These are phyloP conservation scores for Cucumis sativus DNA, from an alignment of 306 rosid species.

Conservation along the genomic window DNA sequence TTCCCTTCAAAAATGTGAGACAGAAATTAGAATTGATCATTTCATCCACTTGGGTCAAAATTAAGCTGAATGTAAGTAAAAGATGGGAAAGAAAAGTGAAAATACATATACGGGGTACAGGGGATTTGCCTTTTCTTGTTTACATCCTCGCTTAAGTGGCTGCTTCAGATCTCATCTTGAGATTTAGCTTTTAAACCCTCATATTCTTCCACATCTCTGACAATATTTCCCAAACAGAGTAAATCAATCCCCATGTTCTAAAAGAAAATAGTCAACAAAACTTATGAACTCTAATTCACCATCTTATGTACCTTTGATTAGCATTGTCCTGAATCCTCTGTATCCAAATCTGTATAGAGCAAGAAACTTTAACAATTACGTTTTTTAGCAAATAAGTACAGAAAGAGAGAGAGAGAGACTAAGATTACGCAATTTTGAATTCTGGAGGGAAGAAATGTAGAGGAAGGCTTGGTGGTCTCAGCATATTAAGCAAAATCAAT, in stretches of 20 bases:
- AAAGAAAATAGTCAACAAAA: conserved; percentile 1
- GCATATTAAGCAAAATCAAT: conserved; percentile 65
- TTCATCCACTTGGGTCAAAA: background rate
- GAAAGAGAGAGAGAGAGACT: conserved; percentile 19
- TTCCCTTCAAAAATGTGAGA: background rate
- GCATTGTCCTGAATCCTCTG: conserved; percentile 52
- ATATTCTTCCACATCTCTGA: conserved; percentile 59
- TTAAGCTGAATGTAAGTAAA: background rate
- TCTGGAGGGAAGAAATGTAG: conserved; percentile 63
- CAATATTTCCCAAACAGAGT: conserved; percentile 17
- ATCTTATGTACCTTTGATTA: conserved; percentile 28
- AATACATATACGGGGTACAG: conserved; percentile 7
- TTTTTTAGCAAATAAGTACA: background rate
- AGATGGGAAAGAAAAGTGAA: background rate
- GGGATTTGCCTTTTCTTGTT: conserved; percentile 9
- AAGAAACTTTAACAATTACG: conserved; percentile 12
- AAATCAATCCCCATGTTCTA: conserved; percentile 11
- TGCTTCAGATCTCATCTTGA: conserved; percentile 49
- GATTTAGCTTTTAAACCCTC: conserved; percentile 40
- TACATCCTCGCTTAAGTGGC: conserved; percentile 42
- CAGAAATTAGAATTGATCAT: background rate
- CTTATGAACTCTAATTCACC: background rate
- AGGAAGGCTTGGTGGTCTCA: conserved; percentile 45
- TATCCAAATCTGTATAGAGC: conserved; percentile 46
- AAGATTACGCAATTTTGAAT: conserved; percentile 73